Conservation (phyloP, 73 alveolate genomes). For the Paramecium octaurelia region DNA sequence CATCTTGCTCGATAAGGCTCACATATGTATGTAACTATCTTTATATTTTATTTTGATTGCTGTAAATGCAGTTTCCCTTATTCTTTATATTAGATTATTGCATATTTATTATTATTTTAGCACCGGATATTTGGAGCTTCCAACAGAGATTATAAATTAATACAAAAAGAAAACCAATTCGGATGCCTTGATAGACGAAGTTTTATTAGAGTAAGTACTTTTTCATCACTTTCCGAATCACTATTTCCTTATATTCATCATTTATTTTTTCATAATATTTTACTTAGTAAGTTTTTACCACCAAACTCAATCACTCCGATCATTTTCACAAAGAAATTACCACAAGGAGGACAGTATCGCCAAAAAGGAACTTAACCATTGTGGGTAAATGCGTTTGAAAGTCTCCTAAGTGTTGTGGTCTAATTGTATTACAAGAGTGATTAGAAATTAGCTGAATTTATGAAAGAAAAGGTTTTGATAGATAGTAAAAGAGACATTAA, state of each 20-base stretch:
- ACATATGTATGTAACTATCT: conserved; percentile 10
- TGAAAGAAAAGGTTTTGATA: background rate
- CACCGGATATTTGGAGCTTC: conserved; percentile 40
- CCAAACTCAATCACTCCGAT: conserved; percentile 48
- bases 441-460: conserved; percentile 42
- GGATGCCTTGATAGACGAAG: conserved; percentile 38
- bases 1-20: conserved; percentile 41
- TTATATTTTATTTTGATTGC: background rate
- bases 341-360: conserved; percentile 28
- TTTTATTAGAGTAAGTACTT: conserved; percentile 43
- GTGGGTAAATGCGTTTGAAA: conserved; percentile 42
- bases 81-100: background rate
- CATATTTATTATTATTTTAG: background rate
- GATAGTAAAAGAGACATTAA: conserved; percentile 13
- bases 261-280: background rate
- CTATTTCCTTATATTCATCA: background rate
- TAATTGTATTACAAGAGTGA: conserved; percentile 48
- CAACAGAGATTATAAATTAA: background rate
- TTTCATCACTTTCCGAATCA: background rate
- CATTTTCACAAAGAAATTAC: conserved; percentile 13
- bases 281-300: conserved; percentile 49
- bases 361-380: background rate
- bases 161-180: background rate
- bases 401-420: conserved; percentile 15
- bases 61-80: background rate